phyloP scores from a whole-genome alignment of 495 filamentous ascomycete species.

The Aspergillus affinis region DNA sequence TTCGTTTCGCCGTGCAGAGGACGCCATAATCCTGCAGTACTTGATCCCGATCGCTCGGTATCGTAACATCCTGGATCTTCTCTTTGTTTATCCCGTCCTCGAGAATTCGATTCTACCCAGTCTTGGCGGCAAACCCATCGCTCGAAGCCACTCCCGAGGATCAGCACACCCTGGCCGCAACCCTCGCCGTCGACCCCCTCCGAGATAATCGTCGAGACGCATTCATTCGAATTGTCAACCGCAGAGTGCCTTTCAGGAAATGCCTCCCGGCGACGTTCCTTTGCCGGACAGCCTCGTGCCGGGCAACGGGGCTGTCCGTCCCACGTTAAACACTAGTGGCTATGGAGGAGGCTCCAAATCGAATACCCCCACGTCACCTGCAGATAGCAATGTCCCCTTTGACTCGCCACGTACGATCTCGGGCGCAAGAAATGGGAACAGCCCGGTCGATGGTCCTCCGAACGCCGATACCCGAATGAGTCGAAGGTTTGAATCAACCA shows the following conservation, averaged over 20 bases:
- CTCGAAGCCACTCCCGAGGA: not conserved
- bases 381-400: conserved; percentile 44
- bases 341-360: conserved; percentile 37
- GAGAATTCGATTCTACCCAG: conserved; percentile 11
- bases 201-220: not conserved
- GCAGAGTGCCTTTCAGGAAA: conserved; percentile 30
- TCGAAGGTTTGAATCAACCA: conserved; percentile 33
- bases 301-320: conserved; percentile 44
- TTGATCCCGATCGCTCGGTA: not conserved
- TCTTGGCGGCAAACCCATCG: conserved; percentile 18
- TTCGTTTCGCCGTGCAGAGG: not conserved
- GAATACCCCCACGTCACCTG: conserved; percentile 47
- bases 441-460: conserved; percentile 23
- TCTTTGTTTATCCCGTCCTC: conserved; percentile 12
- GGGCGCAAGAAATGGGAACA: conserved; percentile 30
- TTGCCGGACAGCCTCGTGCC: conserved; percentile 49
- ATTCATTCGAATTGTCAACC: conserved; percentile 3
- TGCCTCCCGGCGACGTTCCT: conserved; percentile 47
- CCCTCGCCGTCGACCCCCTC: not conserved
- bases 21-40: conserved; percentile 4
- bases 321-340: conserved; percentile 43
- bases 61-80: not conserved
- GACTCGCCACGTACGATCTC: conserved; percentile 42
- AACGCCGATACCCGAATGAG: conserved; percentile 34
- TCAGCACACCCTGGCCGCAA: not conserved